Base-by-base conservation (phyloP, 2,329 filamentous ascomycete species). In the Emergomyces pasteurianus region DNA sequence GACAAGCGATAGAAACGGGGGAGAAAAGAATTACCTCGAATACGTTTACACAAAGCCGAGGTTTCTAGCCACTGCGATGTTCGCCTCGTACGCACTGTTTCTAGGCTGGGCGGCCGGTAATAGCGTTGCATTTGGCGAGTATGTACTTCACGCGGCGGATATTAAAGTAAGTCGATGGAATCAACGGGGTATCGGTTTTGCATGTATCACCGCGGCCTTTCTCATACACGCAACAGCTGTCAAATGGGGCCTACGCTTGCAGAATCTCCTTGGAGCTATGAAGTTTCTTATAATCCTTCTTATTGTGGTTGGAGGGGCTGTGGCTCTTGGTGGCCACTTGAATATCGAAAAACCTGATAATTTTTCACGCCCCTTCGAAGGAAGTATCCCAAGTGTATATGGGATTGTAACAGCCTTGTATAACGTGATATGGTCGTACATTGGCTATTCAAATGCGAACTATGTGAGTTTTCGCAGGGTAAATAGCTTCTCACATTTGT, bases 391-490 rank as follows among this genome's bases (percentile, higher is more conserved):
- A 18, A 73, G 68, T 61, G 71, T 70, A 7, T 75, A 75, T 62
- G 79, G 80, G 31, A 72, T 85, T n/a, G 80, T 83, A 1, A 84
- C 79, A 61, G 83, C 83, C 0, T 68, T 87, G 43, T 81, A 84
- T 63, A 85, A 80, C 61, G 83, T 86, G 60, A 79, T 83, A 36
- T 86, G 84, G 69, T 82, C 82, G 0, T 86, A 85, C 59, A 74
- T 78, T 3, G 84, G 84, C 1, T 86, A 81, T 65, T 77, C 79
- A 7, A 86, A 86, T 67, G 81, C 83, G 0, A 86, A 86, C 72
- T 86, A 86, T 69, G 78, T 80, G 63, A 70, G 78, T 67, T 43
- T 26, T 43, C 26, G 14, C 46, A 23, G 23, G 23, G 14, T 57
- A 31, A 34, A 50, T n/a, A 1, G n/a, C 18, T 47, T 50, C 42